Conservation (phyloP, 768 basidiomycete species). For the Amanita subjunquillea region DNA sequence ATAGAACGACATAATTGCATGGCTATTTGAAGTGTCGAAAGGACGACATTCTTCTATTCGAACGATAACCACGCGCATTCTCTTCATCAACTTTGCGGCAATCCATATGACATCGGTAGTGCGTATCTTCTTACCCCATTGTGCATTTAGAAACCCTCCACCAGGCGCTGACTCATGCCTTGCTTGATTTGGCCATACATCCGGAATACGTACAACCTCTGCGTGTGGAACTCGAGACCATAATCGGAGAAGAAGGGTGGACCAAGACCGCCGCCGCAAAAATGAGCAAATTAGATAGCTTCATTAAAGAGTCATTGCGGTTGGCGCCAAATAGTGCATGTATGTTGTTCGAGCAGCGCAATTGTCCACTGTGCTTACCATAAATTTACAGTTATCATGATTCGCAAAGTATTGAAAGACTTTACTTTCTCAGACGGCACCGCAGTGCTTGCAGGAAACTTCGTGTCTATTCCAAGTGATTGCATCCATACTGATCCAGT, state of each 20-base stretch:
- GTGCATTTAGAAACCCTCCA: not conserved
- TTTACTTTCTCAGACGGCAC: conserved; percentile 23
- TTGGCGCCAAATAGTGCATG: conserved; percentile 15
- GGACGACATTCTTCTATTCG: conserved; percentile 15
- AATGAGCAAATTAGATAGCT: conserved; percentile 35
- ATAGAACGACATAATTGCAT: conserved; percentile 36
- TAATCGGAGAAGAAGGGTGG: conserved; percentile 27
- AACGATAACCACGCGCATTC: conserved; percentile 23
- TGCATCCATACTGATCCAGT: conserved; percentile 6
- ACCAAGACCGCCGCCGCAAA: conserved; percentile 22
- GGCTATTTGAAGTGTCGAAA: conserved; percentile 32
- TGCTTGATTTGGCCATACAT: conserved; percentile 25
- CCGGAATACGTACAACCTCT: conserved; percentile 23
- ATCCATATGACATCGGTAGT: conserved; percentile 34
- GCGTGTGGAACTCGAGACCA: conserved; percentile 31
- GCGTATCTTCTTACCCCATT: not conserved
- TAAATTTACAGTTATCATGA: conserved; percentile 12
- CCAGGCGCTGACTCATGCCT: conserved; percentile 25
- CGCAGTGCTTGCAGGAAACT: conserved; percentile 15
- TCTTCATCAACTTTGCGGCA: conserved; percentile 31
- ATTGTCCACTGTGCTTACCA: not conserved
- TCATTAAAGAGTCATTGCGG: conserved; percentile 29
- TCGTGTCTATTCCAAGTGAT: conserved; percentile 9
- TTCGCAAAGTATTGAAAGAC: conserved; percentile 24
- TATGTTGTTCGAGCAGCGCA: conserved; percentile 6